These are phyloP conservation scores for Rhipidocladum racemiflorum DNA, from an alignment of 176 grass and related monocot genomes.

Conservation along the genomic window DNA sequence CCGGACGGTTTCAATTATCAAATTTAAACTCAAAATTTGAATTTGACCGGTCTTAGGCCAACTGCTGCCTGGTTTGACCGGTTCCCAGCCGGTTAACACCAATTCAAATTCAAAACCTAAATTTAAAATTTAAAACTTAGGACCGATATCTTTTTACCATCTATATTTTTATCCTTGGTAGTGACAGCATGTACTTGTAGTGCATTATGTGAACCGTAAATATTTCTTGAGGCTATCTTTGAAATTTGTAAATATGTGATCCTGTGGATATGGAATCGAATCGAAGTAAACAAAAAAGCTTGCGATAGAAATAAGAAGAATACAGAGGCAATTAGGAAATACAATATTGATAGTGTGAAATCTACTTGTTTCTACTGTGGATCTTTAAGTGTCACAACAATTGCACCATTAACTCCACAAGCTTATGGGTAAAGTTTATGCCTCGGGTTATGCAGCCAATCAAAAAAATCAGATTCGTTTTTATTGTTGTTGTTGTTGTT, in stretches of 20 bases:
- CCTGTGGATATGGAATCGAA: background rate
- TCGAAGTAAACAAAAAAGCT: background rate
- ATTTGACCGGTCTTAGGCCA: too few species aligned
- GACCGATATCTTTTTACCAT: too few species aligned
- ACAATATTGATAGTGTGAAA: background rate
- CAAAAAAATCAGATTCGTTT: background rate
- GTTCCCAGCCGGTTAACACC: too few species aligned
- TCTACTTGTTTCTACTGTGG: background rate
- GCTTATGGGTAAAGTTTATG: background rate
- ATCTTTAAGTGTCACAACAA: slow-evolving; percentile 2
- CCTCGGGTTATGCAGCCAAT: background rate
- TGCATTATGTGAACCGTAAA: background rate
- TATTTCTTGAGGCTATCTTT: background rate
- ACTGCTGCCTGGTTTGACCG: too few species aligned
- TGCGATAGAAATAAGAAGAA: background rate
- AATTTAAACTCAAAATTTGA: too few species aligned
- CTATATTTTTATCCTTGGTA: background rate
- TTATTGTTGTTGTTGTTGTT: too few species aligned
- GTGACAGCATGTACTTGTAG: background rate
- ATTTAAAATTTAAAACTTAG: too few species aligned
- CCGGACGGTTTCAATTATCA: too few species aligned
- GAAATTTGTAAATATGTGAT: background rate
- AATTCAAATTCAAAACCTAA: too few species aligned
- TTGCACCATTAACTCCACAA: background rate
- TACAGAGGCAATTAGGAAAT: background rate